These are phyloP conservation scores for Sicyos baderoa DNA, from an alignment of 306 rosid species.

Conservation along the genomic window DNA sequence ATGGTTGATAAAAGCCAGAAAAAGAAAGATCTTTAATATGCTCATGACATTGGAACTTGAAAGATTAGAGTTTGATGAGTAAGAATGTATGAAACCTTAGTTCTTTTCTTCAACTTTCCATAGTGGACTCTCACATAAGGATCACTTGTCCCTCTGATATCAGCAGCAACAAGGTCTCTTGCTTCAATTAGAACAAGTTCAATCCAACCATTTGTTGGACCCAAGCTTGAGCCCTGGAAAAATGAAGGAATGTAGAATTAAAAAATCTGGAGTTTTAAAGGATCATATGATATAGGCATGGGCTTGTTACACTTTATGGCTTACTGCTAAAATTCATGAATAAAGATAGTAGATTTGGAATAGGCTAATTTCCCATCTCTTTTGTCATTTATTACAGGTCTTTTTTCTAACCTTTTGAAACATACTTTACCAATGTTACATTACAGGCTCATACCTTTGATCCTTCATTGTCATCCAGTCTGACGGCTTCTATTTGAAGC, in stretches of 20 bases:
- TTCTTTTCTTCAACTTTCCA: conserved; percentile 66
- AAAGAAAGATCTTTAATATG: background rate
- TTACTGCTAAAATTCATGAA: conserved; percentile 4
- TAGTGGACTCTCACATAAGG: conserved; percentile 88
- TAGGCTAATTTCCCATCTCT: background rate
- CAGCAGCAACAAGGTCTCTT: conserved; percentile 79
- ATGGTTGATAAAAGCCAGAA: background rate
- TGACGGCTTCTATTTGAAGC: conserved; percentile 74
- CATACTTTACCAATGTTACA: background rate
- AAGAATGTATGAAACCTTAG: conserved; percentile 51
- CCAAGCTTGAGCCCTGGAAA: conserved; percentile 38
- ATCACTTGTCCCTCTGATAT: conserved; percentile 93
- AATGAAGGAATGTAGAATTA: conserved; percentile 19
- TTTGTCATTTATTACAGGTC: background rate
- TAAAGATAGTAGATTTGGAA: background rate
- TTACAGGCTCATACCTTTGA: conserved; percentile 48
- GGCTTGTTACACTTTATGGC: background rate
- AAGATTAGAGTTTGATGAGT: background rate
- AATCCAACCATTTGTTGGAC: conserved; percentile 59
- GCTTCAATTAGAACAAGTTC: conserved; percentile 85
- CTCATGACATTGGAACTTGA: conserved; percentile 10
- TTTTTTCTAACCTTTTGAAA: background rate
- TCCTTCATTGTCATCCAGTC: conserved; percentile 59
- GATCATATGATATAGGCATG: background rate
- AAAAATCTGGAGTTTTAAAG: background rate